Conservation (phyloP, 306 rosid genomes). For the Prunus mume region DNA sequence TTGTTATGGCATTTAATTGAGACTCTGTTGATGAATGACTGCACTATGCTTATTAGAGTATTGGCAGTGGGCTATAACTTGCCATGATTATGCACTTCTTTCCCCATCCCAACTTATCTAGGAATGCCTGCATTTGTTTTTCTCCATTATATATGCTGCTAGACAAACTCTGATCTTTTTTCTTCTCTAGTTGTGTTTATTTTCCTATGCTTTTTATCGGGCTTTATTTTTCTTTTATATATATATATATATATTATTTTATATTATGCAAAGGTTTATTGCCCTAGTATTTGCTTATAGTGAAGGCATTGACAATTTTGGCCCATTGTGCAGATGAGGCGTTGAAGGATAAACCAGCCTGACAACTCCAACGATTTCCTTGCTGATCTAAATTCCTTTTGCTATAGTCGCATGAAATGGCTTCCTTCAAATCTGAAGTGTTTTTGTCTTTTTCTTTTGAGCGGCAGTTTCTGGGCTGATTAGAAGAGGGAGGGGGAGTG, state of each 20-base stretch:
- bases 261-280: neutral
- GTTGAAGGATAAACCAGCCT: constrained; percentile 4
- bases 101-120: neutral
- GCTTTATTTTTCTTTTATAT: neutral
- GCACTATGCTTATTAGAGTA: neutral
- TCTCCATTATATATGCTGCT: neutral
- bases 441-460: neutral
- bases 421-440: neutral
- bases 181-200: neutral
- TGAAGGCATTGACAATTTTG: neutral
- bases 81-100: neutral
- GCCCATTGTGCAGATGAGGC: constrained; percentile 4
- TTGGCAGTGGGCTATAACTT: neutral
- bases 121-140: neutral
- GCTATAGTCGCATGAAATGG: neutral
- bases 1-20: neutral
- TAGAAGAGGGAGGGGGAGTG: neutral
- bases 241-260: neutral
- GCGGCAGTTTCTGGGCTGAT: neutral
- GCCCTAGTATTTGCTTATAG: neutral
- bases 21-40: neutral
- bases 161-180: neutral
- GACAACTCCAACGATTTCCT: neutral
- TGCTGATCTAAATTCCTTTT: neutral
- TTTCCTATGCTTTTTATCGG: neutral